These are phyloP conservation scores for Aspergillus sp. DNA, from an alignment of 2,329 filamentous ascomycete genomes.

Conservation along the genomic window DNA sequence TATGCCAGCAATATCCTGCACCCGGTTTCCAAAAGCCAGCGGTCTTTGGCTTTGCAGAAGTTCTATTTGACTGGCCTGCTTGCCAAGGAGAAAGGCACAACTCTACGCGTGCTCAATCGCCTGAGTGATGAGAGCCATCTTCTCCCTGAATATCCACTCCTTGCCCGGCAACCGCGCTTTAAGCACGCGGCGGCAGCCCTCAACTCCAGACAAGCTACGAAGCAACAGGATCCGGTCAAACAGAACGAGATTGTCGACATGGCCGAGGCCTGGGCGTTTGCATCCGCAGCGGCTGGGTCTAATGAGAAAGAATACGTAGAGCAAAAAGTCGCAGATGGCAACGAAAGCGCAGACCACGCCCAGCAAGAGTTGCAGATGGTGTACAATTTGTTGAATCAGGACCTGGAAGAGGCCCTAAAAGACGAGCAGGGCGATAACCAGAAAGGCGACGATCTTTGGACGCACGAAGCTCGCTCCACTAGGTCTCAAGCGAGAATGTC, in stretches of 20 bases:
- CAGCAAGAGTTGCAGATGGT: constrained; percentile 31
- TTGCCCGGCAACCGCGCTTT: constrained; percentile 37
- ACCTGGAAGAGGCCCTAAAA: constrained; percentile 25
- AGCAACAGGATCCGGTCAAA: constrained; percentile 18
- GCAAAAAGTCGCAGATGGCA: constrained; percentile 31
- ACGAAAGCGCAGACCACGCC: constrained; percentile 30
- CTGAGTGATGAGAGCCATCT: constrained; percentile 44
- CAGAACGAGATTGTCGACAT: constrained; percentile 32
- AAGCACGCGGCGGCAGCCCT: constrained; percentile 32
- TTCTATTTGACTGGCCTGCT: constrained; percentile 38
- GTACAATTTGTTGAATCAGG: constrained; percentile 36
- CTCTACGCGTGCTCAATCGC: constrained; percentile 38
- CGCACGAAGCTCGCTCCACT: constrained; percentile 27
- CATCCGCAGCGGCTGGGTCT: constrained; percentile 33
- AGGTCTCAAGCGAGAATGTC: constrained; percentile 17
- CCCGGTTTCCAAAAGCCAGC: constrained; percentile 37
- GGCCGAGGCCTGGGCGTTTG: constrained; percentile 43
- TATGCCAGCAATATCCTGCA: constrained; percentile 33
- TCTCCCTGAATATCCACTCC: constrained; percentile 42
- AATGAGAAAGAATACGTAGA: constrained; percentile 35
- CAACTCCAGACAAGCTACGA: constrained; percentile 19
- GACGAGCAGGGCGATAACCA: constrained; percentile 15
- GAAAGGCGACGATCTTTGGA: constrained; percentile 32
- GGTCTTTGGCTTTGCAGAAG: constrained; percentile 37
- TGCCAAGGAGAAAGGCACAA: constrained; percentile 38